Base-by-base conservation (phyloP, 106 monocot genomes). In the Alisma plantagoaquatica region DNA sequence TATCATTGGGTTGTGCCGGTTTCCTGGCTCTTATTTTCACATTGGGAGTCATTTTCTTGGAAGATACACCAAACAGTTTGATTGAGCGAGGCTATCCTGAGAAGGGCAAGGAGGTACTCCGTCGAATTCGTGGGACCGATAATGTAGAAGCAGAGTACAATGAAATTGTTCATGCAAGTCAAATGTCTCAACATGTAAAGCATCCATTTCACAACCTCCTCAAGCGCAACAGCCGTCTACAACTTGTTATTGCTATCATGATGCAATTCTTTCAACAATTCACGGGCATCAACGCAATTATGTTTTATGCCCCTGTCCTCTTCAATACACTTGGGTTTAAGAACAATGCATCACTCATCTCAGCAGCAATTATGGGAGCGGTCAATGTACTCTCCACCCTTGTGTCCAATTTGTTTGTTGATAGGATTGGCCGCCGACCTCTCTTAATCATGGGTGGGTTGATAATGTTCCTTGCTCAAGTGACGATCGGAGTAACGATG, bases 1-100 rank as follows among this genome's bases (percentile, higher is more conserved):
- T 76, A 0, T 67, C 81, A 10, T 59, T 81, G 1, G 81, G 81
- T 22, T 60, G 75, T 0, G 76, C 81, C 2, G 81, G 66, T 43
- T 60, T 72, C 1, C 81, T 76, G 1, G 81, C 81, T 0, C 0
- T 22, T 16, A 52, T 81, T 19, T 56, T 81, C 25, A 30, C n/a
- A 20, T 0, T 62, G 20, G 62, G 62, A 21, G 31, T 49, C 33
- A 22, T 62, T 2, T 9, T 62, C 12, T 27, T 62, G 27, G 35
- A 21, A 8, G 62, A 62, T 16, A 50, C 62, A 6, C 62, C 62
- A 17, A 62, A 27, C 47, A 62, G 62, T 49, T 49, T 62, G 23
- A 46, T 62, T 32, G 62, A 62, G 49, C 19, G 62, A n/a, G n/a
- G n/a, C n/a, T n/a, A n/a, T n/a, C n/a, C n/a, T n/a, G n/a, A n/a